Base-by-base conservation (phyloP, 768 basidiomycete species). In the Peribolospora kevripleyi region DNA sequence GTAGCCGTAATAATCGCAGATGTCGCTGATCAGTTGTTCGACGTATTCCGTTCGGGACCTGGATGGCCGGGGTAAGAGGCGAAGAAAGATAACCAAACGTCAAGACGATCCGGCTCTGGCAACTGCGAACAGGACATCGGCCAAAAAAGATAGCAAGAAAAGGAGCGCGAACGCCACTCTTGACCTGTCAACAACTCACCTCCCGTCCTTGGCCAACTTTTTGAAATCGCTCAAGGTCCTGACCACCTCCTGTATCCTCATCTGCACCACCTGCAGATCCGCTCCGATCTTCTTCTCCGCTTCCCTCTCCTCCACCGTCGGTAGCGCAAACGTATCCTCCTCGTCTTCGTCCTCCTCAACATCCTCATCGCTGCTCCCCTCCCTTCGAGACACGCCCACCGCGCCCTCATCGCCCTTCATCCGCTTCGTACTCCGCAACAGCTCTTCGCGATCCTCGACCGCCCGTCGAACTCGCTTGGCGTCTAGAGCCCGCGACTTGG, bases 1-100 rank as follows among this genome's bases (percentile, higher is more conserved):
- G 70, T 98, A 98, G 39, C 93, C 93, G 65, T 95, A 97, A 70
- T 98, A 97, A 63, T 76, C 87, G 37, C 80, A 80, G 60, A 97
- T 87, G 62, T 98, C 93, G 38, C 78, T 72, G 8, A 88, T 70
- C 50, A 98, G 71, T 66, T 95, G 91, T 46, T 81, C 78, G 40
- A 82, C 74, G 60, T 95, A 90, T 63, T 98, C 91, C 42, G 85
- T 77, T 41, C 93, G 75, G 57, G 85, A 76, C 60, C 91, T 93
- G 64, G 43, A 48, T 10, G 25, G 13, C 3, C 9, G 4, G 25
- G 2, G 2, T 40, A 3, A 9, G 10, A 9, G 37, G 10, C 13
- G 11, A 36, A 39, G 41, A 25, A 25, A 25, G 50, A n/a, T 25
- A 8, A 8, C 13, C 39, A 55, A 8, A 51, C 51, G 11, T 8